A percentile compares a stretch with the other conserved stretches of the same genome.
These are phyloP conservation scores for Acer saccharum DNA, from an alignment of 345 rosid genomes.

Conservation along the genomic window DNA sequence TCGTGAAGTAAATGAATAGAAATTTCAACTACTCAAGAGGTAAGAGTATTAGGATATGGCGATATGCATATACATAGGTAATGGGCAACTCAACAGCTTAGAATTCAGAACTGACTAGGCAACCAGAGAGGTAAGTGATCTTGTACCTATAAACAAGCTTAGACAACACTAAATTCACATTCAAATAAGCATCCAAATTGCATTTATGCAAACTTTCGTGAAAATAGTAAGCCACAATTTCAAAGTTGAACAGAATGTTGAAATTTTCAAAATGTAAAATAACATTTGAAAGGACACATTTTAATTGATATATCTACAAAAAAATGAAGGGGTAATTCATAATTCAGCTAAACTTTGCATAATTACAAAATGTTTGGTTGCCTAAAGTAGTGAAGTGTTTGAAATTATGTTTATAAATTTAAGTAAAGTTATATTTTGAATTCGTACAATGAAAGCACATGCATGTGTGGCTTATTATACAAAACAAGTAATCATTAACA, in stretches of 20 bases:
- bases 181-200: not conserved
- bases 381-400: not conserved
- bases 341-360: not conserved
- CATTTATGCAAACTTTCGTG: not conserved
- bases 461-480: not conserved
- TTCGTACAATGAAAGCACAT: not conserved
- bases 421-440: not conserved
- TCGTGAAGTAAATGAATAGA: not conserved
- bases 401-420: not conserved
- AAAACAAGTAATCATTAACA: not conserved
- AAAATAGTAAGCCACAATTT: not conserved
- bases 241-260: not conserved
- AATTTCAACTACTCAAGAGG: slow-evolving; percentile 1
- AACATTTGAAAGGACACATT: not conserved
- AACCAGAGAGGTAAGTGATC: not conserved
- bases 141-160: not conserved
- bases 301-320: not conserved
- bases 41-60: not conserved
- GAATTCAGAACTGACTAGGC: not conserved
- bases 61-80: not conserved
- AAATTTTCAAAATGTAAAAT: not conserved
- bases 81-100: not conserved
- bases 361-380: not conserved
- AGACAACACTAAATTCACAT: slow-evolving; percentile 1
- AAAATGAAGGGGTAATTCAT: not conserved